These are phyloP conservation scores for Megacollybia platyphylla DNA, from an alignment of 1,284 basidiomycete species.

Conservation along the genomic window DNA sequence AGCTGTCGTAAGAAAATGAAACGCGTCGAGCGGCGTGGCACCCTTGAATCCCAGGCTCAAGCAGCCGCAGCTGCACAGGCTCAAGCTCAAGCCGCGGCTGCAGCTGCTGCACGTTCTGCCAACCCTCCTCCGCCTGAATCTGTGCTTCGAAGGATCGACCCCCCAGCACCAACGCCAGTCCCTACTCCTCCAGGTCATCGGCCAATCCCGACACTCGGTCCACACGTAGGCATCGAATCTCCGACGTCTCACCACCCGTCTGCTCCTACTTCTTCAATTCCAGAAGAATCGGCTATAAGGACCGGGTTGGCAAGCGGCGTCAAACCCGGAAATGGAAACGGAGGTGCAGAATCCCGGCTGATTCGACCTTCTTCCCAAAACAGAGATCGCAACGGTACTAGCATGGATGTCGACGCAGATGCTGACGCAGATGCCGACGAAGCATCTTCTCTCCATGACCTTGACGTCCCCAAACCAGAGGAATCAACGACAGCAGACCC, in stretches of 20 bases:
- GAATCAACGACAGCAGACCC: neutral
- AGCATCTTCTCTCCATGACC: neutral
- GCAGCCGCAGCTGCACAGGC: conserved; percentile 7
- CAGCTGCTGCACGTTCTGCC: neutral
- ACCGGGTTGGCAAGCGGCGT: neutral
- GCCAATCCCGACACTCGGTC: too few relatives aligned
- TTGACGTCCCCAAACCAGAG: neutral
- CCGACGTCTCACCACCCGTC: too few relatives aligned
- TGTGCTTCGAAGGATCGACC: too few relatives aligned
- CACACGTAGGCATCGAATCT: too few relatives aligned
- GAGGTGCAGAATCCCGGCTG: neutral
- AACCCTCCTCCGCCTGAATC: too few relatives aligned
- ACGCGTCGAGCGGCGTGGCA: conserved; percentile 64
- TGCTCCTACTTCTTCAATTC: neutral
- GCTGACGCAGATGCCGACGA: neutral
- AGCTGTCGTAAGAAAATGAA: conserved; percentile 81
- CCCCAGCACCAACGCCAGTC: too few relatives aligned
- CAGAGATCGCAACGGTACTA: neutral
- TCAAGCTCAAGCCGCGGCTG: conserved; percentile 3
- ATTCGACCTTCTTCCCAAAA: neutral
- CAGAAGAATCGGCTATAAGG: neutral
- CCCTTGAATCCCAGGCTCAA: conserved; percentile 31
- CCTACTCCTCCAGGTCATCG: too few relatives aligned
- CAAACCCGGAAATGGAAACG: neutral
- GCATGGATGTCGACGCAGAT: neutral